phyloP scores from a whole-genome alignment of 768 basidiomycete genomes.

The Russula lepida region DNA sequence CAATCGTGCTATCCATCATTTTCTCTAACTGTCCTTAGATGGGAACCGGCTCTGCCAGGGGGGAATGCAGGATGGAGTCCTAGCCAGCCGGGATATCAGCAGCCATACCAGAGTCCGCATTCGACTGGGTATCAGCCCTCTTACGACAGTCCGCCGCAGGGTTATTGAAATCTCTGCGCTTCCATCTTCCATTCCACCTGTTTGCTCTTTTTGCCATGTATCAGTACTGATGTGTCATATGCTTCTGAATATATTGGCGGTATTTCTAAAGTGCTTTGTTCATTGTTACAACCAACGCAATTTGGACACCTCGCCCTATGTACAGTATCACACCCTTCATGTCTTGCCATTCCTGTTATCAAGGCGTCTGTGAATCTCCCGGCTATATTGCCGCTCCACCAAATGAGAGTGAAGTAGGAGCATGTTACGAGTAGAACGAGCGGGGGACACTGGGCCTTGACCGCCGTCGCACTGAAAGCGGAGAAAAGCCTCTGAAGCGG shows the following conservation, averaged over 20 bases:
- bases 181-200: constrained; percentile 10
- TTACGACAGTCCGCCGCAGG: constrained; percentile 11
- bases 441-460: constrained; percentile 29
- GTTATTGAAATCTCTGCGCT: not conserved
- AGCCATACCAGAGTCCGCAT: constrained; percentile 32
- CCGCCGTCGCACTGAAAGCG: constrained; percentile 39
- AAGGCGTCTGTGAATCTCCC: not conserved
- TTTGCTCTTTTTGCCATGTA: not conserved
- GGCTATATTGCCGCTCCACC: not conserved
- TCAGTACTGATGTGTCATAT: not conserved
- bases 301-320: not conserved
- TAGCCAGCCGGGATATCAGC: constrained; percentile 26
- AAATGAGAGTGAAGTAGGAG: no score
- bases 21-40: constrained; percentile 11
- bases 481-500: constrained; percentile 26
- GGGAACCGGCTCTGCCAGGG: constrained; percentile 23
- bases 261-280: not conserved
- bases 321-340: not conserved
- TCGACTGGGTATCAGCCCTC: constrained; percentile 28
- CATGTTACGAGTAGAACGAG: no score
- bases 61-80: constrained; percentile 6
- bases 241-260: not conserved
- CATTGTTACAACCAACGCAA: not conserved
- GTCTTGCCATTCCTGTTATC: not conserved
- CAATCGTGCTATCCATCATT: not conserved